Evolutionary conservation across 805 yeast species (phyloP).

Genomic region (Cyberlindnera nakhonratchasimensis): DNA sequence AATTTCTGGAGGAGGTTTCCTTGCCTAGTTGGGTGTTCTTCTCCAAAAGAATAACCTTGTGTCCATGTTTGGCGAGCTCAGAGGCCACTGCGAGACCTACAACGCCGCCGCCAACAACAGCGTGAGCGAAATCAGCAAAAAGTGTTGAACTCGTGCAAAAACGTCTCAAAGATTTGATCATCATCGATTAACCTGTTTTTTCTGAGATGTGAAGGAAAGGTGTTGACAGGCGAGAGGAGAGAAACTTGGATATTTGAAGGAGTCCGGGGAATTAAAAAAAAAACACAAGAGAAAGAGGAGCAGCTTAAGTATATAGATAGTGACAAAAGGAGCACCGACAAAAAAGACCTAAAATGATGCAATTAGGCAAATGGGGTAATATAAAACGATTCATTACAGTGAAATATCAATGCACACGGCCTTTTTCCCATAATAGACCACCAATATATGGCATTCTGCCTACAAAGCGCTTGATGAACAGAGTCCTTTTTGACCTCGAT

Average conservation of each 20-base stretch:
- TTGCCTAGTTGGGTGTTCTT: constrained; percentile 62
- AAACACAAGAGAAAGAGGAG: constrained; percentile 2
- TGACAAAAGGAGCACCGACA: not conserved
- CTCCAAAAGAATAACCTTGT: constrained; percentile 62
- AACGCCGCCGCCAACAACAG: constrained; percentile 79
- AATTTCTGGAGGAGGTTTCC: constrained; percentile 86
- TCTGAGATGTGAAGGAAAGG: too few relatives aligned
- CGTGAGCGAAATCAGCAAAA: constrained; percentile 57
- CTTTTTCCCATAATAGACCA: constrained; percentile 30
- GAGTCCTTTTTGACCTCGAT: constrained; percentile 64
- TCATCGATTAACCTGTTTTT: too few relatives aligned
- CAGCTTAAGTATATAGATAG: not conserved
- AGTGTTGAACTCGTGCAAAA: constrained; percentile 16
- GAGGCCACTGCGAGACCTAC: constrained; percentile 83
- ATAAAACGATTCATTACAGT: not conserved
- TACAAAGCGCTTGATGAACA: constrained; percentile 50
- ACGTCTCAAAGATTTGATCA: constrained; percentile 2
- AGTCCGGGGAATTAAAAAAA: constrained; percentile 1
- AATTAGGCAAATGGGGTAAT: not conserved
- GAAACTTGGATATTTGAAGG: not conserved
- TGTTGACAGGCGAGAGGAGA: not conserved
- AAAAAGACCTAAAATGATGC: not conserved
- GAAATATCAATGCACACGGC: constrained; percentile 3
- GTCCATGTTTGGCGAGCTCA: constrained; percentile 47
- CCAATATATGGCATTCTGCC: constrained; percentile 51